A percentile compares a stretch with the other conserved stretches of the same genome.
These are phyloP conservation scores for Fusarium luffae DNA, from an alignment of 2,329 filamentous ascomycete genomes.

Conservation along the genomic window DNA sequence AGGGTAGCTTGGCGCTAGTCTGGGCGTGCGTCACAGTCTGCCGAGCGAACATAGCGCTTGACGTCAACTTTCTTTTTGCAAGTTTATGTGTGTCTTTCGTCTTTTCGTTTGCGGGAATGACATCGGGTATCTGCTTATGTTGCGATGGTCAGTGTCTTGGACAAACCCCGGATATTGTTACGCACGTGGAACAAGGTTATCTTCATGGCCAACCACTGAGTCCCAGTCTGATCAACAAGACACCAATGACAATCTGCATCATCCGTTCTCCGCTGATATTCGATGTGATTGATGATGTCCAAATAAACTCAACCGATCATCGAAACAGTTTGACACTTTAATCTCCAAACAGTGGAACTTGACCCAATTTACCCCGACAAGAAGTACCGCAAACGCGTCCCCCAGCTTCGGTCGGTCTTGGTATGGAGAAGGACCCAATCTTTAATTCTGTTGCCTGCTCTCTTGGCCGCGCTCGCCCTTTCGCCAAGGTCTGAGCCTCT, in stretches of 20 bases:
- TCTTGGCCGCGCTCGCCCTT: neutral
- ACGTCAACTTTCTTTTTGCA: constrained; percentile 28
- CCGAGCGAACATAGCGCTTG: constrained; percentile 15
- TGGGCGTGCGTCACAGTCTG: constrained; percentile 39
- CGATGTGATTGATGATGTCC: neutral
- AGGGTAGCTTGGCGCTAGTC: constrained; percentile 27
- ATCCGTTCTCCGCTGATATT: neutral
- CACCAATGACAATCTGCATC: neutral
- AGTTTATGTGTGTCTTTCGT: neutral
- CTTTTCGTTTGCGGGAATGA: neutral
- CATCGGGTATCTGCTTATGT: neutral
- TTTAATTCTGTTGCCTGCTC: constrained; percentile 37
- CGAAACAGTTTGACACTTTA: neutral
- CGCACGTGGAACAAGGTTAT: constrained; percentile 5
- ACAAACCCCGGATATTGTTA: neutral
- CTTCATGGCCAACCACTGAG: neutral
- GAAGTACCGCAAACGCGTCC: neutral
- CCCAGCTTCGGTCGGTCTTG: constrained; percentile 6
- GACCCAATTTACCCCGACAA: constrained; percentile 17
- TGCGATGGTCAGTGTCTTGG: neutral
- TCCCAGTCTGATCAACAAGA: neutral
- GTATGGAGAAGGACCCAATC: constrained; percentile 14
- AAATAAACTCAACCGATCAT: neutral
- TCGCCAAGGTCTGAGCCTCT: constrained; percentile 5
- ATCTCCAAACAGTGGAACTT: neutral